Evolutionary conservation across 2,329 filamentous ascomycete species (phyloP).

Genomic region (Ophiosphaerella herpotricha): DNA sequence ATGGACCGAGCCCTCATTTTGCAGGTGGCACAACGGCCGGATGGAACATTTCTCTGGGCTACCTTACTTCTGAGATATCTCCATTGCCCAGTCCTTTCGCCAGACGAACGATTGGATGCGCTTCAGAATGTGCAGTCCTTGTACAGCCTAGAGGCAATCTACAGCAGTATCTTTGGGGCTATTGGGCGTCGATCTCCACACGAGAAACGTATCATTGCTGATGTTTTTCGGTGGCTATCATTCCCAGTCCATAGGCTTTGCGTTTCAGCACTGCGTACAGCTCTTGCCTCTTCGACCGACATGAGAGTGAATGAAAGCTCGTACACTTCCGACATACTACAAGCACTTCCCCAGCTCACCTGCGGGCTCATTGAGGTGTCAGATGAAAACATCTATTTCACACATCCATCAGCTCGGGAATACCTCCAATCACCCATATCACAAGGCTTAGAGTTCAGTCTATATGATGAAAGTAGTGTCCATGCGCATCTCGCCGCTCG

Average conservation of each 20-base stretch:
- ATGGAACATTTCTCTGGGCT: conserved; percentile 39
- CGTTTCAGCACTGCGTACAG: conserved; percentile 23
- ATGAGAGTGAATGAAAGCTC: conserved; percentile 1
- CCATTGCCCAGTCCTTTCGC: conserved; percentile 27
- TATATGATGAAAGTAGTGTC: conserved; percentile 26
- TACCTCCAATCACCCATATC: conserved; percentile 26
- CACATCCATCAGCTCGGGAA: conserved; percentile 30
- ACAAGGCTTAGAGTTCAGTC: conserved; percentile 27
- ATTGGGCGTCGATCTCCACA: conserved; percentile 18
- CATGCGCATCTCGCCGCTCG: conserved; percentile 35
- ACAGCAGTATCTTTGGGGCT: conserved; percentile 22
- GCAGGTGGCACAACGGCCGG: conserved; percentile 18
- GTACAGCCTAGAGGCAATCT: conserved; percentile 27
- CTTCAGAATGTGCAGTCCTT: conserved; percentile 23
- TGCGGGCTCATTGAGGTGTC: conserved; percentile 31
- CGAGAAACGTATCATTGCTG: conserved; percentile 27
- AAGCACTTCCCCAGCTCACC: conserved; percentile 28
- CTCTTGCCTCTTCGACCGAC: conserved; percentile 18
- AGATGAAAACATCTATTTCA: conserved; percentile 23
- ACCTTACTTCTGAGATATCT: conserved; percentile 28
- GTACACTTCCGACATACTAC: conserved; percentile 9
- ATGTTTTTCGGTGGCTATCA: conserved; percentile 34
- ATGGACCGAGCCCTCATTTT: conserved; percentile 30
- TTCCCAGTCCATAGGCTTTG: conserved; percentile 27
- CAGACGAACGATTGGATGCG: conserved; percentile 27